These are phyloP conservation scores for Mycena pura DNA, from an alignment of 768 basidiomycete genomes.

Conservation along the genomic window DNA sequence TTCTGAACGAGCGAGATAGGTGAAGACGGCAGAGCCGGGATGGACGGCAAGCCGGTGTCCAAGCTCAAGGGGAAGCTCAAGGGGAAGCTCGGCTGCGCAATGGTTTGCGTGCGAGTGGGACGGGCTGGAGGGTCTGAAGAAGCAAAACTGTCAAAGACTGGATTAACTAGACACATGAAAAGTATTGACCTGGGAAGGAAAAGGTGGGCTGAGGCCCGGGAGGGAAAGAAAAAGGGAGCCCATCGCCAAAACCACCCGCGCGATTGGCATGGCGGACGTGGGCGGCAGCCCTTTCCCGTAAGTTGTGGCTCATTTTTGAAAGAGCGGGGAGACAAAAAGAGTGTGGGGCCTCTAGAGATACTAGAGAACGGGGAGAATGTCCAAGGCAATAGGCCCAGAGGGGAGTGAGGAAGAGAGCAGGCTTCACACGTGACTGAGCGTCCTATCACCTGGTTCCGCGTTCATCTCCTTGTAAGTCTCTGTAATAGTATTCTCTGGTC, in stretches of 20 bases:
- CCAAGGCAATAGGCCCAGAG: background rate
- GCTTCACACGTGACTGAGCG: no score
- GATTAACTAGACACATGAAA: no score
- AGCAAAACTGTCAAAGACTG: background rate
- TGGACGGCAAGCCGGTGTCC: no score
- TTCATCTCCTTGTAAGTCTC: no score
- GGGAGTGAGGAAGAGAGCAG: background rate
- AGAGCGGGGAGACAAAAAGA: constrained; percentile 18
- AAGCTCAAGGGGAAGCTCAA: no score
- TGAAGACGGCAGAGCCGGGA: no score
- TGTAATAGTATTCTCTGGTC: no score
- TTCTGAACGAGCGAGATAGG: background rate
- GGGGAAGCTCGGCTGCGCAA: no score
- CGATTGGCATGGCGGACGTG: constrained; percentile 23
- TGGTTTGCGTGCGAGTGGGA: no score
- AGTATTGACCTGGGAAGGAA: background rate
- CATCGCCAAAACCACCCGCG: background rate
- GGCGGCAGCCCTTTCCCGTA: constrained; percentile 1
- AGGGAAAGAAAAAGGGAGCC: background rate
- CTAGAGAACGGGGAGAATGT: constrained; percentile 4
- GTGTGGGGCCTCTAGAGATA: constrained; percentile 19
- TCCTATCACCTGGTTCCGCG: no score
- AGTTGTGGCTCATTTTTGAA: constrained; percentile 23
- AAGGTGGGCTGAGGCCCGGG: background rate
- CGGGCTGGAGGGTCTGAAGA: no score